phyloP scores from a whole-genome alignment of 176 grass and related monocot species.

The Microstegium vimineum region DNA sequence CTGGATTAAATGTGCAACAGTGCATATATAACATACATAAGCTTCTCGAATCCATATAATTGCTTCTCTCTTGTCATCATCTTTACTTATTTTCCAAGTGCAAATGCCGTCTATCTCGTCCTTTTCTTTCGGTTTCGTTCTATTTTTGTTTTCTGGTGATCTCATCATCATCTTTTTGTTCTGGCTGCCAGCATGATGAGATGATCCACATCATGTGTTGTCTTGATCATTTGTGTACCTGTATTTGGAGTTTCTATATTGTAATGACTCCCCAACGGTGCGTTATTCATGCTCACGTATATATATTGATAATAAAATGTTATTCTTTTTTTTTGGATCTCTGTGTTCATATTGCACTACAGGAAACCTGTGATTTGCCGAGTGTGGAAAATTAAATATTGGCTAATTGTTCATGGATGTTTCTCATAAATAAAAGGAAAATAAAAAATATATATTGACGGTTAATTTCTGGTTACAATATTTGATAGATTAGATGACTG shows the following conservation, averaged over 20 bases:
- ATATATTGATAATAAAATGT: not conserved
- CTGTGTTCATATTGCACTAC: too few species aligned
- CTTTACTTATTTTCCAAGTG: conserved; percentile 36
- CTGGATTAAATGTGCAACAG: conserved; percentile 11
- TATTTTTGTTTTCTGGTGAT: conserved; percentile 36
- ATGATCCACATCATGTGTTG: conserved; percentile 30
- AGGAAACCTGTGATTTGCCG: too few species aligned
- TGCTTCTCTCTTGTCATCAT: conserved; percentile 33
- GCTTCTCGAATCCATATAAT: conserved; percentile 15
- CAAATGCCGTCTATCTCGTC: conserved; percentile 46
- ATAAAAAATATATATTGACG: too few species aligned
- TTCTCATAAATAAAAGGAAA: not conserved
- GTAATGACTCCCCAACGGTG: not conserved
- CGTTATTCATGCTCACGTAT: not conserved
- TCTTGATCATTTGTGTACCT: conserved; percentile 17
- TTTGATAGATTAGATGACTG: too few species aligned
- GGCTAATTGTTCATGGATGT: not conserved
- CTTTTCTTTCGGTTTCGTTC: conserved; percentile 37
- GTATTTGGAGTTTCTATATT: not conserved
- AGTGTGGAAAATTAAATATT: too few species aligned
- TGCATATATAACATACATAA: conserved; percentile 21
- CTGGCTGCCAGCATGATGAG: conserved; percentile 27
- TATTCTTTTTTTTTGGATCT: not conserved
- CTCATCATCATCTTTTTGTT: conserved; percentile 32
- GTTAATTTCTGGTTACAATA: too few species aligned